Evolutionary conservation across 768 basidiomycete genomes (phyloP).

Genomic region (Boletales sp.): DNA sequence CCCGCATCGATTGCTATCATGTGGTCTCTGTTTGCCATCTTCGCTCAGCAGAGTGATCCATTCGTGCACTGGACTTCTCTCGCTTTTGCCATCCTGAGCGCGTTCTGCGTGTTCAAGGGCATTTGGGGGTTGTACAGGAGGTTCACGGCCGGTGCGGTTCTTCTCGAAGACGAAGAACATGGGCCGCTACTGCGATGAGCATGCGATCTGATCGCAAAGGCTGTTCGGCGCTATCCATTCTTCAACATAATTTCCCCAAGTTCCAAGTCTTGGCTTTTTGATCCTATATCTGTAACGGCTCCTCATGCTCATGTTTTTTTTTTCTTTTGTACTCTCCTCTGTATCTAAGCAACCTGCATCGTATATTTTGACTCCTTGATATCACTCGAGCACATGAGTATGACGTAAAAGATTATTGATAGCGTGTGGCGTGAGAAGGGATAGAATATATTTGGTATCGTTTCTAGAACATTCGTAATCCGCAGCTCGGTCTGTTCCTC

Average conservation of each 20-base stretch:
- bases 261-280: background rate
- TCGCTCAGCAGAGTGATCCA: conserved; percentile 57
- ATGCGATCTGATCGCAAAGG: background rate
- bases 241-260: background rate
- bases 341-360: background rate
- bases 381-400: background rate
- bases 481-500: background rate
- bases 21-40: conserved; percentile 95
- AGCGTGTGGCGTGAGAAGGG: conserved; percentile 11
- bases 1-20: conserved; percentile 89
- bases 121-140: conserved; percentile 51
- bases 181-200: conserved; percentile 63
- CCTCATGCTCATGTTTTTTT: background rate
- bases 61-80: conserved; percentile 93
- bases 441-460: conserved; percentile 9
- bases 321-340: background rate
- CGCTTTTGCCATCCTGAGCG: conserved; percentile 78
- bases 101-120: conserved; percentile 83
- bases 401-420: conserved; percentile 6
- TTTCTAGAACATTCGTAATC: conserved; percentile 28
- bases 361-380: background rate
- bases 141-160: conserved; percentile 46
- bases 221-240: background rate
- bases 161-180: conserved; percentile 83
- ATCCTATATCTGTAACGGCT: conserved; percentile 2